Conservation (phyloP, 495 filamentous ascomycete species). For the Aspergillus campestris region DNA sequence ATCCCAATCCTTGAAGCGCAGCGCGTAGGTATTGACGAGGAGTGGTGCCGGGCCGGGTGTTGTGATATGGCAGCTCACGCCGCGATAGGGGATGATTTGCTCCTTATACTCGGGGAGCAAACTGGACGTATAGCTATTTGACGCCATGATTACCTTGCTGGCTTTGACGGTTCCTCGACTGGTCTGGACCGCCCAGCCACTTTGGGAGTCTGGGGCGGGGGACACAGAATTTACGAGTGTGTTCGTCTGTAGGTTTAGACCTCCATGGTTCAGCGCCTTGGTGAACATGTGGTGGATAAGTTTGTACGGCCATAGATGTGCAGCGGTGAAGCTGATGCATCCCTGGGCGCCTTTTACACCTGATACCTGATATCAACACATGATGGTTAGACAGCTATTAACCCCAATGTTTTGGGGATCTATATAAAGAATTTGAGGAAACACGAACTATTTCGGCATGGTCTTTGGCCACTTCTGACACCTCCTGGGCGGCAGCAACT, state of each 20-base stretch:
- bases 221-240: conserved; percentile 43
- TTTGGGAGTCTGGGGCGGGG: conserved; percentile 9
- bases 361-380: conserved; percentile 14
- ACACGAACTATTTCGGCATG: conserved; percentile 19
- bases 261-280: conserved; percentile 33
- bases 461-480: conserved; percentile 10
- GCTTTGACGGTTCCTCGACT: conserved; percentile 45
- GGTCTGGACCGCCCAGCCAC: conserved; percentile 43
- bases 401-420: no score
- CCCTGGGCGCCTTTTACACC: conserved; percentile 26
- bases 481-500: no score
- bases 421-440: no score
- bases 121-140: conserved; percentile 61
- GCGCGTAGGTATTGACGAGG: conserved; percentile 23
- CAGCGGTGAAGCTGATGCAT: conserved; percentile 38
- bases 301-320: conserved; percentile 58
- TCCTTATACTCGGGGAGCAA: conserved; percentile 49
- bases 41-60: conserved; percentile 39
- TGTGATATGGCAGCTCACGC: conserved; percentile 56
- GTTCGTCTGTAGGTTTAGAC: conserved; percentile 53
- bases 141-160: conserved; percentile 54
- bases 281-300: conserved; percentile 54
- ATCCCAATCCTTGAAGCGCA: conserved; percentile 12
- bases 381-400: background rate
- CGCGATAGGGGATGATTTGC: conserved; percentile 48